A percentile compares a stretch with the other conserved stretches of the same genome.
phyloP scores from a whole-genome alignment of 2,329 filamentous ascomycete species.

The Penicillium nordicum region DNA sequence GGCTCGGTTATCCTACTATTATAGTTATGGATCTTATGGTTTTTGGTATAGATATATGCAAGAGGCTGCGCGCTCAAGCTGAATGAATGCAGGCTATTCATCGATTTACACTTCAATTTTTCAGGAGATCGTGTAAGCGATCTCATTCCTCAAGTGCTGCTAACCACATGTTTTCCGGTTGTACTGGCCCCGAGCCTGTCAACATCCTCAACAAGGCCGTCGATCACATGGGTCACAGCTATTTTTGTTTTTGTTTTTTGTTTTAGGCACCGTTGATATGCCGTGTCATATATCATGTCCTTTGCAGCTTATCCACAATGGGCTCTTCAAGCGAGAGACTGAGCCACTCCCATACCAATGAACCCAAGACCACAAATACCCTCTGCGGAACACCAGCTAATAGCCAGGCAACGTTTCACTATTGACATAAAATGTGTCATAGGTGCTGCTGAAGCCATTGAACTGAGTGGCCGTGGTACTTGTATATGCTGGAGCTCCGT shows the following conservation, averaged over 20 bases:
- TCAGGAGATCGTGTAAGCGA: not conserved
- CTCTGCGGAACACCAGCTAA: not conserved
- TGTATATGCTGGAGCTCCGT: not conserved
- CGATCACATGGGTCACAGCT: not conserved
- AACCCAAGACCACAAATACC: not conserved
- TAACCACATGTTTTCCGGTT: not conserved
- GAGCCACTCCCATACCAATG: not conserved
- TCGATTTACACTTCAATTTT: not conserved
- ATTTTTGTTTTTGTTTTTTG: not conserved
- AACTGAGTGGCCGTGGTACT: constrained; percentile 20
- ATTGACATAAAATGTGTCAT: constrained; percentile 22
- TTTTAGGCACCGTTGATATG: not conserved
- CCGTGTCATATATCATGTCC: not conserved
- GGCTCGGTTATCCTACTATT: constrained; percentile 3
- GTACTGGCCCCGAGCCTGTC: not conserved
- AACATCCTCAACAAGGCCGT: not conserved
- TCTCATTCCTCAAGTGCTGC: not conserved
- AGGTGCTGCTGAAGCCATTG: constrained; percentile 22
- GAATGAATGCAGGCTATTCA: constrained; percentile 15
- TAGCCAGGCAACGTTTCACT: constrained; percentile 19
- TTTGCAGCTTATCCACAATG: not conserved
- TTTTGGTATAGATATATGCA: constrained; percentile 6
- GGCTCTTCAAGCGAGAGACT: not conserved
- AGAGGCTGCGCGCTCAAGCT: constrained; percentile 9
- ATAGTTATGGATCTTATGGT: constrained; percentile 2